phyloP scores from a whole-genome alignment of 2,329 filamentous ascomycete species.

The Aspergillus piperis region DNA sequence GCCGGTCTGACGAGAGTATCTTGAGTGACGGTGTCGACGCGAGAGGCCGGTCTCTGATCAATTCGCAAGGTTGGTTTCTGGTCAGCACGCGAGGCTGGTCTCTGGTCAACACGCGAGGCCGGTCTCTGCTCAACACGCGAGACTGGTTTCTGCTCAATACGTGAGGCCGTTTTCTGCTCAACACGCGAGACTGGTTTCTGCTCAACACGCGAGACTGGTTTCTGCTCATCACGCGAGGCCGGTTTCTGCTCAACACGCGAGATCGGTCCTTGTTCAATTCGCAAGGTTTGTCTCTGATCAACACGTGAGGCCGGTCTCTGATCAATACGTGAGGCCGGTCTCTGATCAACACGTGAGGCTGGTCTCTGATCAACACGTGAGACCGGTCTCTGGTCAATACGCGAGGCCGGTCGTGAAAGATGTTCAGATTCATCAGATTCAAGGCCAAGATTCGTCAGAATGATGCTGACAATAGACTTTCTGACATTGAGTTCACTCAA shows the following conservation, averaged over 20 bases:
- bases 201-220: too few species aligned
- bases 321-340: conserved; percentile 17
- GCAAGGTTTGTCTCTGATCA: too few species aligned
- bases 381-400: neutral
- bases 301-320: conserved; percentile 26
- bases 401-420: conserved; percentile 23
- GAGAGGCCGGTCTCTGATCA: too few species aligned
- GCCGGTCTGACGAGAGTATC: too few species aligned
- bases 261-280: too few species aligned
- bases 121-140: conserved; percentile 26
- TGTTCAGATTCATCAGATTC: conserved; percentile 19
- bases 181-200: neutral
- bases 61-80: too few species aligned
- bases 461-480: conserved; percentile 79
- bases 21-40: too few species aligned
- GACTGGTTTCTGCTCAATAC: neutral
- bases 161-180: neutral
- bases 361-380: neutral
- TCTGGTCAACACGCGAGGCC: conserved; percentile 11
- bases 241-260: too few species aligned
- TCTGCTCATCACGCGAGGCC: too few species aligned
- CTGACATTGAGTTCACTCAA: conserved; percentile 81
- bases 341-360: conserved; percentile 21
- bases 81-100: too few species aligned
- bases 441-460: conserved; percentile 72